These are phyloP conservation scores for Microstroma glucosiphilum DNA, from an alignment of 1,284 basidiomycete genomes.

Conservation along the genomic window DNA sequence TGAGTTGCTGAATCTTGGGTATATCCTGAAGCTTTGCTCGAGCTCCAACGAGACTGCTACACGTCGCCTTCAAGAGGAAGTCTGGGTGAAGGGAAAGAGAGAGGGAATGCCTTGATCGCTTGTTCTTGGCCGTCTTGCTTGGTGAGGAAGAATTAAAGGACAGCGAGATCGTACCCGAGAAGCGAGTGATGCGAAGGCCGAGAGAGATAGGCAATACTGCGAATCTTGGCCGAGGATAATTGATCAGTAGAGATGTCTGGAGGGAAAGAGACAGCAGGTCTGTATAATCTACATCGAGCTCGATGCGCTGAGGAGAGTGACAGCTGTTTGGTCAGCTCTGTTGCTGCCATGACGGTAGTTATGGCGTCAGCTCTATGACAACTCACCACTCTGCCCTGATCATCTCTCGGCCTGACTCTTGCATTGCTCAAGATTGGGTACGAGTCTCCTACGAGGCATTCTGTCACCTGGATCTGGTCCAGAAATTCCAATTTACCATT, in stretches of 20 bases:
- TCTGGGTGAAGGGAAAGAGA: constrained; percentile 58
- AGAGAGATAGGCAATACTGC: constrained; percentile 58
- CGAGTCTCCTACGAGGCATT: constrained; percentile 55
- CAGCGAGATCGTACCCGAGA: constrained; percentile 56
- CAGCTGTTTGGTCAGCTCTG: not conserved
- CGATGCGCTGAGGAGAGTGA: constrained; percentile 48
- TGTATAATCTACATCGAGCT: constrained; percentile 58
- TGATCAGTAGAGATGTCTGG: constrained; percentile 58
- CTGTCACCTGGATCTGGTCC: constrained; percentile 57
- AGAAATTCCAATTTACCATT: constrained; percentile 25
- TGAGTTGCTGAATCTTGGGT: constrained; percentile 60
- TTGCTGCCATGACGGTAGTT: not conserved
- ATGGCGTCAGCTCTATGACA: not conserved
- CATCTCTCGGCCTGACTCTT: constrained; percentile 57
- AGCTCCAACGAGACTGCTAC: constrained; percentile 57
- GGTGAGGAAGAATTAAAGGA: constrained; percentile 4
- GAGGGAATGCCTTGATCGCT: constrained; percentile 49
- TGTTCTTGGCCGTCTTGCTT: constrained; percentile 24
- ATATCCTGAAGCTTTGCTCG: constrained; percentile 60
- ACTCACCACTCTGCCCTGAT: constrained; percentile 55
- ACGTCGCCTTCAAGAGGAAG: constrained; percentile 57
- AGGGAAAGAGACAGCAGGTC: constrained; percentile 57
- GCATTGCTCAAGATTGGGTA: constrained; percentile 57
- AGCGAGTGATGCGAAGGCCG: constrained; percentile 56
- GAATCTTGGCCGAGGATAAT: constrained; percentile 58